Percentiles rank a stretch among this genome's conserved stretches.
Conservation (phyloP, 1,284 basidiomycete genomes). For the Abortiporus biennis region DNA sequence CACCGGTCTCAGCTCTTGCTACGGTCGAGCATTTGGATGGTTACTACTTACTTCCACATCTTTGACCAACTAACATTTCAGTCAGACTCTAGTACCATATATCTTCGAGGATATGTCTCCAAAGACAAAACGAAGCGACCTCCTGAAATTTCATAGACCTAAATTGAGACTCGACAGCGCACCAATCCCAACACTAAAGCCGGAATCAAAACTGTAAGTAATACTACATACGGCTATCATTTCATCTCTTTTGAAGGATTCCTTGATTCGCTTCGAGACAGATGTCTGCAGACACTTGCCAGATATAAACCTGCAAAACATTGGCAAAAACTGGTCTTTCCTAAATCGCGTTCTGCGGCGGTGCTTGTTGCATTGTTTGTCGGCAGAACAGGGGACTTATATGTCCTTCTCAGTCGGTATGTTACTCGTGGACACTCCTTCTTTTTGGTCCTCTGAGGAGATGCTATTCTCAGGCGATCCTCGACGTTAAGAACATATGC, state of each 20-base stretch:
- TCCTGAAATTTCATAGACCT: conserved; percentile 11
- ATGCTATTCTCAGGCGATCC: conserved; percentile 49
- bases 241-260: background rate
- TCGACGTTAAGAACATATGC: conserved; percentile 68
- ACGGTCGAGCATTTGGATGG: too few relatives aligned
- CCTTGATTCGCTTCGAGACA: conserved; percentile 19
- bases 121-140: conserved; percentile 1
- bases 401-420: conserved; percentile 73
- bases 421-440: conserved; percentile 17
- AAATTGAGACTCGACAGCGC: conserved; percentile 7
- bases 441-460: background rate
- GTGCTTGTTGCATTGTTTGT: conserved; percentile 79
- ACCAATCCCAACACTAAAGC: conserved; percentile 10
- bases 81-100: too few relatives aligned
- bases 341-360: conserved; percentile 56
- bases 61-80: too few relatives aligned
- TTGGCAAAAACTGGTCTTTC: conserved; percentile 32
- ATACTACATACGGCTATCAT: background rate
- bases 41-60: too few relatives aligned
- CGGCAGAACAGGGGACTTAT: conserved; percentile 74
- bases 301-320: conserved; percentile 43
- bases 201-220: conserved; percentile 12
- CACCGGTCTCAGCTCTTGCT: too few relatives aligned
- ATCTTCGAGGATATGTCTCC: too few relatives aligned
- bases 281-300: conserved; percentile 56